A percentile compares a stretch with the other conserved stretches of the same genome.
Conservation (phyloP, 805 yeast species). For the Lachancea cidri region DNA sequence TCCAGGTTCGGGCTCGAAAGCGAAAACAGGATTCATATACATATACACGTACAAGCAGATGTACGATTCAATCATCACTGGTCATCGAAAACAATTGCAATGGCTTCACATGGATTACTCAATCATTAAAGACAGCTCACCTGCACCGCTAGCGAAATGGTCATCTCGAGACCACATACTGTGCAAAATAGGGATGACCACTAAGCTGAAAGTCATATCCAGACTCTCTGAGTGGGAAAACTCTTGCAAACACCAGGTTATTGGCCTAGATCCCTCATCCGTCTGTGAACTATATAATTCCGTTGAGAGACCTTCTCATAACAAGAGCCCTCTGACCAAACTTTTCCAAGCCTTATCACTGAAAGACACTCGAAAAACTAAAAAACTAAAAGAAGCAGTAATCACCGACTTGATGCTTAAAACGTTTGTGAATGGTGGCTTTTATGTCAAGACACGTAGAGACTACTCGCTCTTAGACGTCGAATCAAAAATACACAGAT, state of each 20-base stretch:
- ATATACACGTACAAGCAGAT: conserved; percentile 21
- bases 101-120: conserved; percentile 10
- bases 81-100: neutral
- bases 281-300: conserved; percentile 7
- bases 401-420: neutral
- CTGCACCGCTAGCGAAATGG: conserved; percentile 16
- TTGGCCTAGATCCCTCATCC: conserved; percentile 24
- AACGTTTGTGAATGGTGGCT: conserved; percentile 25
- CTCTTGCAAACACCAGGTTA: conserved; percentile 23
- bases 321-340: conserved; percentile 4
- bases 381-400: neutral
- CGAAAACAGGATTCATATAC: conserved; percentile 24
- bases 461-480: conserved; percentile 13
- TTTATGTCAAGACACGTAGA: conserved; percentile 17
- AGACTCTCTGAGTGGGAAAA: conserved; percentile 27
- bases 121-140: conserved; percentile 1
- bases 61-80: conserved; percentile 5
- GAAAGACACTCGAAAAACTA: neutral
- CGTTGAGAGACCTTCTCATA: neutral
- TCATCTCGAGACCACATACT: conserved; percentile 16
- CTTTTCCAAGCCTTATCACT: conserved; percentile 13
- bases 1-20: conserved; percentile 1
- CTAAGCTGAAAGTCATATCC: conserved; percentile 18
- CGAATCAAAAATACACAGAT: conserved; percentile 22
- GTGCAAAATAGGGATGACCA: conserved; percentile 32